Evolutionary conservation across 305 asterid genomes (phyloP).

Genomic region (Rubia tinctorum): DNA sequence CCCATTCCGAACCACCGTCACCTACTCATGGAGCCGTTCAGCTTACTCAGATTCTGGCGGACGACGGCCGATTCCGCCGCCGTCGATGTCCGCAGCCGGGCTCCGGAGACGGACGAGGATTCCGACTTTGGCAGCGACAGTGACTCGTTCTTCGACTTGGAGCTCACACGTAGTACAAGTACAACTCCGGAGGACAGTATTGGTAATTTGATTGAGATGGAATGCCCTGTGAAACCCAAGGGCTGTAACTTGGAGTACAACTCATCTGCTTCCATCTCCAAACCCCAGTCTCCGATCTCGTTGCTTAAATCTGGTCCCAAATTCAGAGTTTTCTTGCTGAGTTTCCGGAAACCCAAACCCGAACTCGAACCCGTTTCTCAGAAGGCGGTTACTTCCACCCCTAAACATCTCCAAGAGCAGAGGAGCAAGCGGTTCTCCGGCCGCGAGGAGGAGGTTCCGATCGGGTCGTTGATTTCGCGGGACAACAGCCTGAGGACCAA

Average conservation of each 20-base stretch:
- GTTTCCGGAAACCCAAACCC: slow-evolving; percentile 53
- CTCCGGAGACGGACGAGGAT: slow-evolving; percentile 33
- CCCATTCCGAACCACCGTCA: neutral
- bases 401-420: slow-evolving; percentile 28
- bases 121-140: slow-evolving; percentile 45
- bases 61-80: slow-evolving; percentile 28
- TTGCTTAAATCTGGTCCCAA: slow-evolving; percentile 44
- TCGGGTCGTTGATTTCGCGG: slow-evolving; percentile 31
- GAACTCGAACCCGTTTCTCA: slow-evolving; percentile 4
- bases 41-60: slow-evolving; percentile 60
- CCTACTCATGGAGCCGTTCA: slow-evolving; percentile 52
- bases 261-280: slow-evolving; percentile 22
- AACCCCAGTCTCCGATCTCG: slow-evolving; percentile 44
- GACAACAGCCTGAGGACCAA: slow-evolving; percentile 77
- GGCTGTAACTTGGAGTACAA: too few relatives aligned
- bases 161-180: slow-evolving; percentile 17
- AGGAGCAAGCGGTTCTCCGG: slow-evolving; percentile 47
- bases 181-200: slow-evolving; percentile 31
- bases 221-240: slow-evolving; percentile 33
- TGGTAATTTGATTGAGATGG: slow-evolving; percentile 39
- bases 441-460: slow-evolving; percentile 33
- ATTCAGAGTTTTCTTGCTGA: slow-evolving; percentile 50
- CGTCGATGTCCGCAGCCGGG: slow-evolving; percentile 30
- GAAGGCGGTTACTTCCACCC: slow-evolving; percentile 6
- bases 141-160: slow-evolving; percentile 79